These are phyloP conservation scores for Pestalotiopsis sp. DNA, from an alignment of 2,329 filamentous ascomycete species.

Conservation along the genomic window DNA sequence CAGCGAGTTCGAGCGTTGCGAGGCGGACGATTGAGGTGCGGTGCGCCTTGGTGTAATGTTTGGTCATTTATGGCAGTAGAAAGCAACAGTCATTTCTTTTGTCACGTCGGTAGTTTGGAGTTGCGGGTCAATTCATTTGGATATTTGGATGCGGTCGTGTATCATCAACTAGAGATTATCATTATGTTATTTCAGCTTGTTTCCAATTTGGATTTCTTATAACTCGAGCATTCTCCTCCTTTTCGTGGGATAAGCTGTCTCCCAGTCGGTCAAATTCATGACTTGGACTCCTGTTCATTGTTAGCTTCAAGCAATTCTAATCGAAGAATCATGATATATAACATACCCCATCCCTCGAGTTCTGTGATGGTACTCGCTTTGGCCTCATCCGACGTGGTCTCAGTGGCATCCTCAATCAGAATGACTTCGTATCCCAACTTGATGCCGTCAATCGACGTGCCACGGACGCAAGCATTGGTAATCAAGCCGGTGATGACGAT, in stretches of 20 bases:
- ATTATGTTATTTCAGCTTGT: background rate
- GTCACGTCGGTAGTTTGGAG: background rate
- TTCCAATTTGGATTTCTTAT: background rate
- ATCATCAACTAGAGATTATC: background rate
- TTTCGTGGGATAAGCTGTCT: background rate
- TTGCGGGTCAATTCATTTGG: background rate
- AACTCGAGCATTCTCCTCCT: background rate
- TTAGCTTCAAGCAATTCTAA: background rate
- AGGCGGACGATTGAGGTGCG: background rate
- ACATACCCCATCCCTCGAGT: constrained; percentile 21
- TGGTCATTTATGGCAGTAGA: background rate
- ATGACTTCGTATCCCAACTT: constrained; percentile 24
- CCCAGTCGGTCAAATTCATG: constrained; percentile 7
- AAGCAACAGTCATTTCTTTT: background rate
- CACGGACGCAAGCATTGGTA: constrained; percentile 22
- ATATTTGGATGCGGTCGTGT: background rate
- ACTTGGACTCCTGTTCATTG: constrained; percentile 4
- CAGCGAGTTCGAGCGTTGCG: constrained; percentile 8
- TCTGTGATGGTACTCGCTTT: constrained; percentile 21
- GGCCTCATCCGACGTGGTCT: constrained; percentile 18
- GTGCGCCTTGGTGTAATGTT: background rate
- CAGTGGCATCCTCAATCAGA: constrained; percentile 22
- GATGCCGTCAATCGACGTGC: constrained; percentile 24
- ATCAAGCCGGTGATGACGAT: constrained; percentile 22
- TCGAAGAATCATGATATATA: background rate